Evolutionary conservation across 2,329 filamentous ascomycete genomes (phyloP), one percentile per base, ranked within the genome.

Genomic region (Tolypocladium inflatum): DNA sequence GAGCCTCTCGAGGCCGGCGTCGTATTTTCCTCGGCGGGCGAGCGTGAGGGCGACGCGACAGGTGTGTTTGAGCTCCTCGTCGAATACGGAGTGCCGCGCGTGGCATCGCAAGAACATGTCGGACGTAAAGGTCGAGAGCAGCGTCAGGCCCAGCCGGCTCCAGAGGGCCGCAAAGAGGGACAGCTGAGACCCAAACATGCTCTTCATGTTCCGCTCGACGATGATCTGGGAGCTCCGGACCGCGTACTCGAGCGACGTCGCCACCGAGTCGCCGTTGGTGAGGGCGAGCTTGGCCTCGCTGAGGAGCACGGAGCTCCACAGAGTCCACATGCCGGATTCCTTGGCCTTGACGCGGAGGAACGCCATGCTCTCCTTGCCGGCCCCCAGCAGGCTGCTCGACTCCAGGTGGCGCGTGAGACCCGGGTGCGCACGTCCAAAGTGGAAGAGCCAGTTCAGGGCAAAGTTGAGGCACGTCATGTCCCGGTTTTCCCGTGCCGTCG

Each of bases 391-490:
- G 58, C 85, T 90, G 65, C 82, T 86, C 43, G 87, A 86, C 61
- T 87, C 87, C 7, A 88, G 78, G 55, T 86, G 82, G 54, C 79
- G 82, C 63, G 91, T 84, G n/a, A 91, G 80, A 56, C 84, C 80
- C 0, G 91, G 89, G 65, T 93, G 91, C 0, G 89, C 85, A 67
- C 91, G 90, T n/a, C 88, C 89, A 65, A 97, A 95, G 68, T 97
- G 91, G 67, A 95, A 95, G 3, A 97, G 79, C 94, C 94, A 99
- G 68, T 91, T 96, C 61, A 99, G 82, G 38, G 91, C 90, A 73
- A 96, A 97, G 71, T 97, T 97, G 58, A 99, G 80, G 68, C 94
- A 97, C 4, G 84, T 86, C 78, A 91, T 90, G 68, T 99, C 94
- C 63, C 91, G 87, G 64, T 95, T 96, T 71, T 97, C 94, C 61